phyloP scores from a whole-genome alignment of 2,329 filamentous ascomycete genomes.

The Fusarium sp. region DNA sequence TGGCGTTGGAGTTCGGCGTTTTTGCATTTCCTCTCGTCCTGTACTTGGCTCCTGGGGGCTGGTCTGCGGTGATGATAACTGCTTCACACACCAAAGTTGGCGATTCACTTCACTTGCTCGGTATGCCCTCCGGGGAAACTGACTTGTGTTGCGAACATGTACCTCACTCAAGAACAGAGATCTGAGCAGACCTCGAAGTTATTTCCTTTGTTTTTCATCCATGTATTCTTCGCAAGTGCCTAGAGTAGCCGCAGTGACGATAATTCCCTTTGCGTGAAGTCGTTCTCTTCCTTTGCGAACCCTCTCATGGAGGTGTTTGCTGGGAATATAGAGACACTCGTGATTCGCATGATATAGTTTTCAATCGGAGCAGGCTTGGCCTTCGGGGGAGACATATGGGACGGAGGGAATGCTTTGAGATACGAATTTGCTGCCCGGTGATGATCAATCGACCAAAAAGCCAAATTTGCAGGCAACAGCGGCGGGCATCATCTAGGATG shows the following conservation, averaged over 20 bases:
- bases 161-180: conserved; percentile 59
- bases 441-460: conserved; percentile 66
- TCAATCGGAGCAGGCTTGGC: conserved; percentile 62
- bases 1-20: not conserved
- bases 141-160: conserved; percentile 31
- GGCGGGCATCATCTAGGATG: conserved; percentile 25
- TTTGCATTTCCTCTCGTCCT: not conserved
- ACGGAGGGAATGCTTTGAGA: conserved; percentile 11
- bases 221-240: conserved; percentile 10
- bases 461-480: conserved; percentile 67
- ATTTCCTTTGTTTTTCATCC: not conserved
- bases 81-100: conserved; percentile 37
- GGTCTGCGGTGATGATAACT: conserved; percentile 42
- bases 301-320: not conserved
- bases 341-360: conserved; percentile 59
- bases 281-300: conserved; percentile 9
- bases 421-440: conserved; percentile 52
- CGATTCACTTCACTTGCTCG: conserved; percentile 24
- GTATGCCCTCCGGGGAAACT: conserved; percentile 30
- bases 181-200: conserved; percentile 54
- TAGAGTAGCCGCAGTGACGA: conserved; percentile 52
- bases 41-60: not conserved
- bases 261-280: conserved; percentile 37
- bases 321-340: conserved; percentile 27
- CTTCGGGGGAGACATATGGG: not conserved